Conservation (phyloP, 305 asterid species). For the Fraxinus greggii region DNA sequence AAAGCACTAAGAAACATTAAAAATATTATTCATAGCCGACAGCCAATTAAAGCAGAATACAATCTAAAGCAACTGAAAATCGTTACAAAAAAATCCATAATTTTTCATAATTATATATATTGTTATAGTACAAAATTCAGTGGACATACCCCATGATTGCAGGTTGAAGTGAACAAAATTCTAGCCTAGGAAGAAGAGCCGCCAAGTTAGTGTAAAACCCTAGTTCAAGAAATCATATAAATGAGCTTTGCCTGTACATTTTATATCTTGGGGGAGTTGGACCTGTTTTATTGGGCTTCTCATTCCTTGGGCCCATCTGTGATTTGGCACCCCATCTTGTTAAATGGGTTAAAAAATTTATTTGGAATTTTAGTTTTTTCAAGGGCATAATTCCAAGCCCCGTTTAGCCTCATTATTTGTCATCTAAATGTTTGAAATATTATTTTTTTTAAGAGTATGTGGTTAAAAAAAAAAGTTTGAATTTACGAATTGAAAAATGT, state of each 20-base stretch:
- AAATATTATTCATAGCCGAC: not conserved
- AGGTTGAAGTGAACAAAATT: constrained; percentile 29
- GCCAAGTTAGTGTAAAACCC: not conserved
- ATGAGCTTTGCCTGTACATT: not conserved
- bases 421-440: too few species aligned
- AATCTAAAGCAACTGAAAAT: too few species aligned
- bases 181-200: constrained; percentile 8
- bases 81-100: not conserved
- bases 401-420: too few species aligned
- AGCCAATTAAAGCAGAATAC: not conserved
- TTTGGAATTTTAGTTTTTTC: too few species aligned
- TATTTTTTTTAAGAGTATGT: too few species aligned
- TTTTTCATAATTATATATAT: not conserved
- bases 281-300: not conserved
- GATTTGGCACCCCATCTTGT: not conserved
- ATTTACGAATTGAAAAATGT: too few species aligned
- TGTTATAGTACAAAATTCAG: not conserved
- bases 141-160: constrained; percentile 70
- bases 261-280: not conserved
- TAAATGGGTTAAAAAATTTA: too few species aligned
- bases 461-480: too few species aligned
- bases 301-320: not conserved
- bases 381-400: too few species aligned
- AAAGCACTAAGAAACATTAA: not conserved
- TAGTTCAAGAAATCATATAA: not conserved